phyloP scores from a whole-genome alignment of 1,284 basidiomycete species.

The Trametes polyzona region DNA sequence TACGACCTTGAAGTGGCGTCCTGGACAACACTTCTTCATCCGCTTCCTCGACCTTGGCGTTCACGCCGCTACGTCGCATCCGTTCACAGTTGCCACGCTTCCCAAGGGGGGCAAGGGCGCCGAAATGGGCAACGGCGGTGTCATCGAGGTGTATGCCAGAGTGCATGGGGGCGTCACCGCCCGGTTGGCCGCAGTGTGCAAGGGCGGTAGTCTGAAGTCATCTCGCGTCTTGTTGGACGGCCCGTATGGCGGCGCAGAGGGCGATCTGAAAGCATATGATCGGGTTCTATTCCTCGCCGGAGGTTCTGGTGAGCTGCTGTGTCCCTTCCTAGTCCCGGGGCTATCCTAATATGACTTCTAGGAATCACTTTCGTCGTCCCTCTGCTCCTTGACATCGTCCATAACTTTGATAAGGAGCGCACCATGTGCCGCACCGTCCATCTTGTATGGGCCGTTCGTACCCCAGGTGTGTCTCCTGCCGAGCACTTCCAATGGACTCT shows the following conservation, averaged over 20 bases:
- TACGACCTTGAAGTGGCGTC: slow-evolving; percentile 37
- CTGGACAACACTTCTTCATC: slow-evolving; percentile 48
- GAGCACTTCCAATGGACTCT: too few species aligned
- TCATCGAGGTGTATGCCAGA: slow-evolving; percentile 33
- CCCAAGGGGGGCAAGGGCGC: slow-evolving; percentile 18
- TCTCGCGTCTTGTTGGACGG: slow-evolving; percentile 43
- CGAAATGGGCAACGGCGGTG: not conserved
- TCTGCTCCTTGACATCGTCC: slow-evolving; percentile 34
- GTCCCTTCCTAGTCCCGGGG: not conserved
- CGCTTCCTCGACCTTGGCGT: slow-evolving; percentile 35
- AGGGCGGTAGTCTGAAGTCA: slow-evolving; percentile 4
- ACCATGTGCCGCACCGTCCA: slow-evolving; percentile 24
- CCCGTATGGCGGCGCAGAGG: slow-evolving; percentile 43
- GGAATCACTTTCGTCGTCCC: slow-evolving; percentile 37
- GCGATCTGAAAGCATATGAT: slow-evolving; percentile 37
- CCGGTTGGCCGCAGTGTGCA: slow-evolving; percentile 28
- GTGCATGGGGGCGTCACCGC: slow-evolving; percentile 38
- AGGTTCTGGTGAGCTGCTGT: slow-evolving; percentile 38
- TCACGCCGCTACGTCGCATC: slow-evolving; percentile 39
- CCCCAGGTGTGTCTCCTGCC: slow-evolving; percentile 21
- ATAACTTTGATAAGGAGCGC: slow-evolving; percentile 11
- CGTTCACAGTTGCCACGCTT: slow-evolving; percentile 44
- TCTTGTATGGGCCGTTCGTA: slow-evolving; percentile 33
- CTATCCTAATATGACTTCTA: slow-evolving; percentile 3
- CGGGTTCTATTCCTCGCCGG: slow-evolving; percentile 42